A percentile compares a stretch with the other conserved stretches of the same genome.
Evolutionary conservation across 2,329 filamentous ascomycete genomes (phyloP).

Genomic region (Fusarium mexicanum): DNA sequence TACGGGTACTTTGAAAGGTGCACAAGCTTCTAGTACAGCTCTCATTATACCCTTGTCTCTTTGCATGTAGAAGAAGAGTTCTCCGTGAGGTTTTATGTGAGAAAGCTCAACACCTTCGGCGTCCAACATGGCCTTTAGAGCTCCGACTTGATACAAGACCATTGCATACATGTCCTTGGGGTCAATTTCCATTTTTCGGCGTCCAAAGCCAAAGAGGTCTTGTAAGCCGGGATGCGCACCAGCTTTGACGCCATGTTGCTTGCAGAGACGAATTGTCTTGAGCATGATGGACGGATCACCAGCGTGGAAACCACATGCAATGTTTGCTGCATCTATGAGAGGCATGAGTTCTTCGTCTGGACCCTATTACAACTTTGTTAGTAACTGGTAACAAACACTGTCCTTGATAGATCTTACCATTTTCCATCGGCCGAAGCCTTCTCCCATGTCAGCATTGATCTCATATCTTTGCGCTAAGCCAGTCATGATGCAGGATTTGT

Average conservation of each 20-base stretch:
- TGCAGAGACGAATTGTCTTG: constrained; percentile 66
- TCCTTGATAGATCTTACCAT: background rate
- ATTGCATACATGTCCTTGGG: constrained; percentile 66
- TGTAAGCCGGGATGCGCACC: constrained; percentile 73
- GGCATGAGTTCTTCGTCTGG: constrained; percentile 70
- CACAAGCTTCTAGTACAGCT: constrained; percentile 43
- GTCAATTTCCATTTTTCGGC: constrained; percentile 68
- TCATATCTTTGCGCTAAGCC: background rate
- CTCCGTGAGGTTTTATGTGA: constrained; percentile 71
- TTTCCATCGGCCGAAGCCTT: background rate
- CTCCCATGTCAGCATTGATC: constrained; percentile 1
- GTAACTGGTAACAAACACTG: background rate
- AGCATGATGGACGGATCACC: constrained; percentile 73
- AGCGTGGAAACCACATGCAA: constrained; percentile 69
- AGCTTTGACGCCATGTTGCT: constrained; percentile 63
- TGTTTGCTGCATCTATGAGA: constrained; percentile 69
- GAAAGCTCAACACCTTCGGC: constrained; percentile 64
- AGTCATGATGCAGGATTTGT: background rate
- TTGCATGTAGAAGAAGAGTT: constrained; percentile 58
- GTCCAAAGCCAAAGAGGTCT: constrained; percentile 72
- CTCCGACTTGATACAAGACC: constrained; percentile 71
- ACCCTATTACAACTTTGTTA: background rate
- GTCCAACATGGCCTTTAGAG: constrained; percentile 67
- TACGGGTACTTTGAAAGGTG: constrained; percentile 43
- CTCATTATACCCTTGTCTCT: constrained; percentile 40